phyloP scores from a whole-genome alignment of 768 basidiomycete genomes.

The Fomitopsis pulvina region DNA sequence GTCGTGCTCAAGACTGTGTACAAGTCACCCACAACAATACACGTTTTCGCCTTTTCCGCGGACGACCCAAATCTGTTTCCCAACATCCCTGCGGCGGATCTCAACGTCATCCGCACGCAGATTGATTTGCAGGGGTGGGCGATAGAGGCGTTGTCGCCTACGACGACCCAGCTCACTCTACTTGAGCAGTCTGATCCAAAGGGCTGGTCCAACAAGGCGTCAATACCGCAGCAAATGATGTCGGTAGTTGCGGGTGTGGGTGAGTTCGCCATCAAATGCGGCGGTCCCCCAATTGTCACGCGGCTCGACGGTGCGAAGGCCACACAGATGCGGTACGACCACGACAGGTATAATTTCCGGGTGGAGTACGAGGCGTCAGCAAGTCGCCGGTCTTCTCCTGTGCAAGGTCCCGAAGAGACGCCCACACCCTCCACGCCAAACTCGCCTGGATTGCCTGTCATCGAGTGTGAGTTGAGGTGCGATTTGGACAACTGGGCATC shows the following conservation, averaged over 20 bases:
- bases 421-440: constrained; percentile 14
- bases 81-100: constrained; percentile 55
- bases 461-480: constrained; percentile 89
- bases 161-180: constrained; percentile 86
- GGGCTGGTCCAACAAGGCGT: constrained; percentile 93
- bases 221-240: constrained; percentile 94
- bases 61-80: constrained; percentile 88
- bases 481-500: constrained; percentile 86
- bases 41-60: constrained; percentile 91
- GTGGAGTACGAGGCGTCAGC: constrained; percentile 76
- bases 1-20: constrained; percentile 93
- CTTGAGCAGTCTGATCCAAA: constrained; percentile 97
- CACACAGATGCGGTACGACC: constrained; percentile 75
- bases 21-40: constrained; percentile 91
- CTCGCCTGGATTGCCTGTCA: constrained; percentile 35
- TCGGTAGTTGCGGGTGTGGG: constrained; percentile 84
- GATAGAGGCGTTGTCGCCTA: constrained; percentile 91
- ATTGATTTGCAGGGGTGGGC: constrained; percentile 99
- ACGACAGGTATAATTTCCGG: constrained; percentile 74
- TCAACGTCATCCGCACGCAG: constrained; percentile 84
- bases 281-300: constrained; percentile 90
- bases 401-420: constrained; percentile 8
- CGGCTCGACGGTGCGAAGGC: constrained; percentile 74
- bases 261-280: constrained; percentile 92
- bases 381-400: constrained; percentile 31